Conservation (phyloP, 2,329 filamentous ascomycete species). For the Cercospora zeae-maydis region DNA sequence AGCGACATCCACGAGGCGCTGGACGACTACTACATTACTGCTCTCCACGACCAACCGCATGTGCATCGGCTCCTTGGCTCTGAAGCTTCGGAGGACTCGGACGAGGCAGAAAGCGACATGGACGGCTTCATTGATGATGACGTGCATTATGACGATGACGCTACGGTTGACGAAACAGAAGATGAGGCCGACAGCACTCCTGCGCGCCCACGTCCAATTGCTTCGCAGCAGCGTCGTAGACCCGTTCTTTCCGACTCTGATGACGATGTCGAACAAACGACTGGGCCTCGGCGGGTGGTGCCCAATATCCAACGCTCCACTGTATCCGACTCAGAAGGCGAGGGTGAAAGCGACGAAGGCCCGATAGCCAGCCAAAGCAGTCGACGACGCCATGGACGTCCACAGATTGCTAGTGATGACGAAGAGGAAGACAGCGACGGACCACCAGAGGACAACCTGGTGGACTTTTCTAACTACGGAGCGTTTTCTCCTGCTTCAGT, state of each 20-base stretch:
- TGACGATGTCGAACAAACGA: slow-evolving; percentile 12
- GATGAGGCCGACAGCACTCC: slow-evolving; percentile 22
- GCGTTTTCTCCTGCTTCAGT: slow-evolving; percentile 12
- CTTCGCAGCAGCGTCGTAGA: slow-evolving; percentile 8
- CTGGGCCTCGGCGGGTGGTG: slow-evolving; percentile 4
- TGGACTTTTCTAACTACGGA: slow-evolving; percentile 15
- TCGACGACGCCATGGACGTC: slow-evolving; percentile 7
- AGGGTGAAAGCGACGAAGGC: slow-evolving; percentile 20
- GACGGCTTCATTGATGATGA: slow-evolving; percentile 22
- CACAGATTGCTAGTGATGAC: slow-evolving; percentile 16
- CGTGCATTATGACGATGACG: slow-evolving; percentile 10
- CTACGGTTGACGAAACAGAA: slow-evolving; percentile 16
- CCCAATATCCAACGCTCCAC: not conserved
- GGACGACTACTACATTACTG: not conserved
- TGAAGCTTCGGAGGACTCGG: slow-evolving; percentile 12
- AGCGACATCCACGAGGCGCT: slow-evolving; percentile 1
- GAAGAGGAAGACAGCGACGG: slow-evolving; percentile 14
- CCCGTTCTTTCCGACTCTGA: slow-evolving; percentile 27
- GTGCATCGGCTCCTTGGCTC: not conserved
- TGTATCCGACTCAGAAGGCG: slow-evolving; percentile 14
- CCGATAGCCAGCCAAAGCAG: slow-evolving; percentile 10
- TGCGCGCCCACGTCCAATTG: slow-evolving; percentile 11
- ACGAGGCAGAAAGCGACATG: slow-evolving; percentile 20
- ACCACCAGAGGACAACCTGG: slow-evolving; percentile 11
- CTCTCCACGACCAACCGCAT: not conserved